phyloP scores from a whole-genome alignment of 495 filamentous ascomycete genomes.

The Apiosordaria backusii region DNA sequence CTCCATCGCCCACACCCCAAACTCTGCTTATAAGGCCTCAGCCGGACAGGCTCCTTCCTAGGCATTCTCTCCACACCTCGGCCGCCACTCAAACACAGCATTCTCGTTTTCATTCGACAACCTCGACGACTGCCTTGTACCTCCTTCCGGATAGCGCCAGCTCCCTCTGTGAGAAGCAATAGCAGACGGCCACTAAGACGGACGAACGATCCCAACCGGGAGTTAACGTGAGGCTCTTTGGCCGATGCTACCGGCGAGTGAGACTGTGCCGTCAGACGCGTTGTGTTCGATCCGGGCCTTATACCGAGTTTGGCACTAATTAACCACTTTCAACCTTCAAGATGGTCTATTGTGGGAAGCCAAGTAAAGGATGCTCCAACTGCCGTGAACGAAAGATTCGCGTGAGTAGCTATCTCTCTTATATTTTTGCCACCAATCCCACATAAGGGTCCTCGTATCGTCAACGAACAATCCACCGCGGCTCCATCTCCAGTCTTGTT shows the following conservation, averaged over 20 bases:
- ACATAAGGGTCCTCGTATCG: not conserved
- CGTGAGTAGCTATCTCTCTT: slow-evolving; percentile 25
- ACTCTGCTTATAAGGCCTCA: slow-evolving; percentile 16
- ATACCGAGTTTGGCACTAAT: slow-evolving; percentile 6
- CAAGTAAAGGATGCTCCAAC: slow-evolving; percentile 64
- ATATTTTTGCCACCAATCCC: not conserved
- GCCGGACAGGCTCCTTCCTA: slow-evolving; percentile 16
- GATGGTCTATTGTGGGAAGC: slow-evolving; percentile 74
- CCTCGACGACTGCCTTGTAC: not conserved
- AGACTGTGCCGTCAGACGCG: slow-evolving; percentile 20
- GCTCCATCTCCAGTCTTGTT: not conserved
- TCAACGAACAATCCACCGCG: not conserved
- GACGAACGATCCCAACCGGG: slow-evolving; percentile 1
- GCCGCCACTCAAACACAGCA: not conserved
- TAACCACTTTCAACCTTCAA: slow-evolving; percentile 15
- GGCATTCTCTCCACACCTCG: slow-evolving; percentile 14
- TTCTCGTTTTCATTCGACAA: not conserved
- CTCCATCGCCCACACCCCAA: slow-evolving; percentile 6
- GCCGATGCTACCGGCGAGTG: slow-evolving; percentile 5
- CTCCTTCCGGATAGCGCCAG: slow-evolving; percentile 6
- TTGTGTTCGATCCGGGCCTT: slow-evolving; percentile 2
- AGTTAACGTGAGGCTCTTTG: slow-evolving; percentile 9
- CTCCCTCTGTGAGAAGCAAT: not conserved
- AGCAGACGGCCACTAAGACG: slow-evolving; percentile 2
- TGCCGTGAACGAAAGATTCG: slow-evolving; percentile 55